These are phyloP conservation scores for Colletotrichum sp. DNA, from an alignment of 2,329 filamentous ascomycete genomes.

Conservation along the genomic window DNA sequence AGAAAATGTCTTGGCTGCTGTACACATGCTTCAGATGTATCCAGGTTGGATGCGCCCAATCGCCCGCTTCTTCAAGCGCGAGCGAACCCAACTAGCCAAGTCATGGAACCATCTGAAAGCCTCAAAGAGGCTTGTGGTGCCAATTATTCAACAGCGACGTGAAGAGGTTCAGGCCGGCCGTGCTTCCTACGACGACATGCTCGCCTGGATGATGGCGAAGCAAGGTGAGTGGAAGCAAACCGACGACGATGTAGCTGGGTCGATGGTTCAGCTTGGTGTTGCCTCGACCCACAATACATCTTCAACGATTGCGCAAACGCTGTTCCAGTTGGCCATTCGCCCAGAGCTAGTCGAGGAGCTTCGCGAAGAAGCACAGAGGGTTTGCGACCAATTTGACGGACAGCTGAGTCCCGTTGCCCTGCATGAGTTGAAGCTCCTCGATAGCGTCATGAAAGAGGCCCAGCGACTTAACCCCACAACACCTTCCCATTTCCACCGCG, in stretches of 20 bases:
- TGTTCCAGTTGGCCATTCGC: slow-evolving; percentile 53
- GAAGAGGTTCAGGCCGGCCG: not conserved
- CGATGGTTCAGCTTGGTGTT: slow-evolving; percentile 45
- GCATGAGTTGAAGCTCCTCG: slow-evolving; percentile 34
- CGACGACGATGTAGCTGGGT: slow-evolving; percentile 36
- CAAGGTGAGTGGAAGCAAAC: slow-evolving; percentile 32
- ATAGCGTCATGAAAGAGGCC: slow-evolving; percentile 38
- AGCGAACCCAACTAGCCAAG: not conserved
- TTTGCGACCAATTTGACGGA: slow-evolving; percentile 33
- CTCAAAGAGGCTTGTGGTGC: not conserved
- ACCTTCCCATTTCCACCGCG: slow-evolving; percentile 29
- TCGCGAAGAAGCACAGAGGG: slow-evolving; percentile 49
- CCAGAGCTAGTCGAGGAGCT: slow-evolving; percentile 54
- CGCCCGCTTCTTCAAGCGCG: not conserved
- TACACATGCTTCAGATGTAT: not conserved
- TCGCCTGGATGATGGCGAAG: slow-evolving; percentile 40
- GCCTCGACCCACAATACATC: slow-evolving; percentile 54
- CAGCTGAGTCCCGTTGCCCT: slow-evolving; percentile 34
- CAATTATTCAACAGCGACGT: not conserved
- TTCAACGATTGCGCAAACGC: slow-evolving; percentile 35
- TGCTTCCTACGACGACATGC: not conserved
- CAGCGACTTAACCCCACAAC: slow-evolving; percentile 32
- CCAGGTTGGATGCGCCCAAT: not conserved
- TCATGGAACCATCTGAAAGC: not conserved
- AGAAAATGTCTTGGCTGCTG: not conserved